Evolutionary conservation across 2,329 filamentous ascomycete species (phyloP).

Genomic region (Blastomyces silverae): DNA sequence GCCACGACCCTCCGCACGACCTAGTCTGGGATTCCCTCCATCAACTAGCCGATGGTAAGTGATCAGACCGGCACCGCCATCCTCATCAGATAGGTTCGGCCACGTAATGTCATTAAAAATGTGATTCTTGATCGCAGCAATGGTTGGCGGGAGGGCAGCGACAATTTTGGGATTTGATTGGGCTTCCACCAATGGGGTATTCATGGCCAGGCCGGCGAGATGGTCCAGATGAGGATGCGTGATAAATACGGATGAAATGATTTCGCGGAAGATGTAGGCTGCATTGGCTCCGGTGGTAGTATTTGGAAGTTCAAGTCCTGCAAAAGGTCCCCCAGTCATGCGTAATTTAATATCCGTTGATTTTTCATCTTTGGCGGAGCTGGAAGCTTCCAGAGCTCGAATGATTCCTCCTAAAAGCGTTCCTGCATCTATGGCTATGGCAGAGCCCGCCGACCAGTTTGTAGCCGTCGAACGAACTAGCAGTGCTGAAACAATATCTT

Average conservation of each 20-base stretch:
- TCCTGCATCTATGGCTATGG: slow-evolving; percentile 90
- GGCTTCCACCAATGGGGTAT: slow-evolving; percentile 78
- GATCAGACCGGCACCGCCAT: slow-evolving; percentile 84
- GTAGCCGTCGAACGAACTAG: slow-evolving; percentile 74
- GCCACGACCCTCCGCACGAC: slow-evolving; percentile 69
- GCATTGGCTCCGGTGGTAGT: slow-evolving; percentile 68
- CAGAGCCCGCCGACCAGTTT: slow-evolving; percentile 72
- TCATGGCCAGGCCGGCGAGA: slow-evolving; percentile 83
- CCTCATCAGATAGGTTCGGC: slow-evolving; percentile 95
- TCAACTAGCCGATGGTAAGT: slow-evolving; percentile 85
- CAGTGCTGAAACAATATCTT: slow-evolving; percentile 84
- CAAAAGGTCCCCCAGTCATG: slow-evolving; percentile 63
- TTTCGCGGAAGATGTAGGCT: slow-evolving; percentile 65
- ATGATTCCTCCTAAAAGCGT: slow-evolving; percentile 80
- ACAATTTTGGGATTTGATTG: slow-evolving; percentile 72
- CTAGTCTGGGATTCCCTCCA: slow-evolving; percentile 76
- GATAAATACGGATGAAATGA: slow-evolving; percentile 83
- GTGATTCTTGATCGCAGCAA: slow-evolving; percentile 83
- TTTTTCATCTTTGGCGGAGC: slow-evolving; percentile 16
- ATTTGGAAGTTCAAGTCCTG: slow-evolving; percentile 65
- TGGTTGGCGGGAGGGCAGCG: slow-evolving; percentile 79
- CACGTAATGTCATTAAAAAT: slow-evolving; percentile 98
- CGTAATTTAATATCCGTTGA: slow-evolving; percentile 25
- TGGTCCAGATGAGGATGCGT: slow-evolving; percentile 98
- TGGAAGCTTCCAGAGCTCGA: slow-evolving; percentile 57